Percentiles rank a stretch among this genome's conserved stretches.
These are phyloP conservation scores for Cornus controversa DNA, from an alignment of 148 eudicot genomes.

Conservation along the genomic window DNA sequence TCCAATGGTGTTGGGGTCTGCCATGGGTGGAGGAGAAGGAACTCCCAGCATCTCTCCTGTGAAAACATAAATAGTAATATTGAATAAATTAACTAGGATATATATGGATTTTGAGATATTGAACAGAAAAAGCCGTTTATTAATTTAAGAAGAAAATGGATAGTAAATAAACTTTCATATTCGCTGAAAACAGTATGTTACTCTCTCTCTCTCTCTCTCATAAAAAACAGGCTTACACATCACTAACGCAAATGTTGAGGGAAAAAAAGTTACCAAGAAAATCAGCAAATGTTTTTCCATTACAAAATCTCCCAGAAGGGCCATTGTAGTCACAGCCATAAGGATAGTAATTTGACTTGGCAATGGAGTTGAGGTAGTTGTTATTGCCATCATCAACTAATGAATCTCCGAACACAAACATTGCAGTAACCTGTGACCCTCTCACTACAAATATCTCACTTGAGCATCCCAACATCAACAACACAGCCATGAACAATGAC, in stretches of 20 bases:
- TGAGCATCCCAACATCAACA: conserved; percentile 10
- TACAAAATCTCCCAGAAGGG: conserved; percentile 68
- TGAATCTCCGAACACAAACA: conserved; percentile 83
- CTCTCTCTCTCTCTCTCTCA: too few relatives aligned
- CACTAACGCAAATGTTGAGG: too few relatives aligned
- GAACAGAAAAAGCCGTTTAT: too few relatives aligned
- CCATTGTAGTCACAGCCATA: conserved; percentile 60
- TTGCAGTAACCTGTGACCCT: conserved; percentile 41
- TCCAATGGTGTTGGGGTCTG: conserved; percentile 59
- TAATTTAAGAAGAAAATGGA: too few relatives aligned
- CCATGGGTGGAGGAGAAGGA: conserved; percentile 63
- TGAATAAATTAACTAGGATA: too few relatives aligned
- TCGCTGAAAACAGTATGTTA: too few relatives aligned
- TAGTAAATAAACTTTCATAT: too few relatives aligned
- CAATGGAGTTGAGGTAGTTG: conserved; percentile 67
- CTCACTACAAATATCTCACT: neutral
- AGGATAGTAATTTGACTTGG: conserved; percentile 76
- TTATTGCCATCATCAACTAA: conserved; percentile 73
- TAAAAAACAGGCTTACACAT: too few relatives aligned
- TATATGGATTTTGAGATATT: too few relatives aligned
- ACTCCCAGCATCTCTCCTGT: conserved; percentile 66
- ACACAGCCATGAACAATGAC: neutral
- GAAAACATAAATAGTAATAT: neutral
- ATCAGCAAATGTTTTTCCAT: conserved; percentile 69
- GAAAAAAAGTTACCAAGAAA: conserved; percentile 41